A percentile compares a stretch with the other conserved stretches of the same genome.
Evolutionary conservation across 148 eudicot genomes (phyloP).

Genomic region (Rhododendron simsii): DNA sequence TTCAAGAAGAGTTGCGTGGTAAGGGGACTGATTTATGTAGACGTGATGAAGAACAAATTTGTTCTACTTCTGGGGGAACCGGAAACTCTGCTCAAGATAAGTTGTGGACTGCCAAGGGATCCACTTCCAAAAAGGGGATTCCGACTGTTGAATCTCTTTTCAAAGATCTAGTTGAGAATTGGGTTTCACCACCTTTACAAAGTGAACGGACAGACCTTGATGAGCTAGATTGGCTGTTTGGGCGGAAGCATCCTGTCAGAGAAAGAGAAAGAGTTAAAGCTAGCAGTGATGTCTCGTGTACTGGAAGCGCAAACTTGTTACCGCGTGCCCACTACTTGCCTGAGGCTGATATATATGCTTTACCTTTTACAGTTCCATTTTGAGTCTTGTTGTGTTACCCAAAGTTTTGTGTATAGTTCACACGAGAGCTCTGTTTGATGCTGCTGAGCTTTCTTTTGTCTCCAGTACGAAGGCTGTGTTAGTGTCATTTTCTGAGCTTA

Average conservation of each 20-base stretch:
- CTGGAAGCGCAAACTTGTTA: slow-evolving; percentile 21
- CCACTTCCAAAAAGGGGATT: slow-evolving; percentile 14
- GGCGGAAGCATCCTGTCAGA: slow-evolving; percentile 17
- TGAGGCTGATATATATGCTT: slow-evolving; percentile 44
- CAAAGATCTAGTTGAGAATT: slow-evolving; percentile 32
- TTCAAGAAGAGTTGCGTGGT: background rate
- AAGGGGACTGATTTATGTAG: background rate
- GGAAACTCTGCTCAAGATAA: background rate
- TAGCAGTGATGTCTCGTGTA: slow-evolving; percentile 3
- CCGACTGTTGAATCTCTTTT: slow-evolving; percentile 22
- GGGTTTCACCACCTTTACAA: slow-evolving; percentile 17
- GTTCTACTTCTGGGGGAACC: slow-evolving; percentile 10
- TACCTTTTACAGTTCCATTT: slow-evolving; percentile 66
- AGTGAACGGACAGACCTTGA: slow-evolving; percentile 17
- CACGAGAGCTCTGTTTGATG: background rate
- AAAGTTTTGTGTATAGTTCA: background rate
- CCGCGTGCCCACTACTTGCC: slow-evolving; percentile 46
- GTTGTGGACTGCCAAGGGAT: background rate
- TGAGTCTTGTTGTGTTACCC: slow-evolving; percentile 20
- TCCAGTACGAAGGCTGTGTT: background rate
- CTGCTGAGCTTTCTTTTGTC: background rate
- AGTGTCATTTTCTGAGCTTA: background rate
- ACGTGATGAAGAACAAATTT: slow-evolving; percentile 2
- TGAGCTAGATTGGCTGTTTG: slow-evolving; percentile 56
- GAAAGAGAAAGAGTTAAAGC: slow-evolving; percentile 11